These are phyloP conservation scores for Phoenix dactylifera DNA, from an alignment of 176 grass and related monocot genomes.

Conservation along the genomic window DNA sequence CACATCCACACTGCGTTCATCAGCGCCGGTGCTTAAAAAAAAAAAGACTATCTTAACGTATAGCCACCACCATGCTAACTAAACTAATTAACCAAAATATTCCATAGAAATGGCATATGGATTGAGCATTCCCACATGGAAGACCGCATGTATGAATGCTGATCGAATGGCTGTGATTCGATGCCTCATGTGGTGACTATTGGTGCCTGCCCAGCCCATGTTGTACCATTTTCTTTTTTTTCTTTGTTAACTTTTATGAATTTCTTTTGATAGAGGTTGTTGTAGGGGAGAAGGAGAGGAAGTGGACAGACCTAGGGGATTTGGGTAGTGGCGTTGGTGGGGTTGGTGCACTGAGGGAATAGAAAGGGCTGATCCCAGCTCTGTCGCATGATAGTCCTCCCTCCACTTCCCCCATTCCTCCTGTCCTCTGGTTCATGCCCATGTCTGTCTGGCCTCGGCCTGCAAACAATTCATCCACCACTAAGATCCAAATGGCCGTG, in stretches of 20 bases:
- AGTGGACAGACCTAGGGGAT: slow-evolving; percentile 26
- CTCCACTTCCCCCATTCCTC: slow-evolving; percentile 9
- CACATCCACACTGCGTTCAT: too few species aligned
- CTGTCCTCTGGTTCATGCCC: slow-evolving; percentile 16
- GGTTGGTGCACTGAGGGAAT: slow-evolving; percentile 22
- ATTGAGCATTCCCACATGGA: too few species aligned
- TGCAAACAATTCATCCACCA: slow-evolving; percentile 12
- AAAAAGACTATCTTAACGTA: too few species aligned
- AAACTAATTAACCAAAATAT: too few species aligned
- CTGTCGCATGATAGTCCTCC: slow-evolving; percentile 15
- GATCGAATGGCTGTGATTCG: too few species aligned
- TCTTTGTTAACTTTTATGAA: not conserved
- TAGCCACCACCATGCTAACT: too few species aligned
- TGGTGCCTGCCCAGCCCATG: not conserved
- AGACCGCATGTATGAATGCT: too few species aligned
- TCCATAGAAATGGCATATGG: too few species aligned
- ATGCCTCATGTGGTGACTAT: too few species aligned
- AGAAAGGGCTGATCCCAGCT: slow-evolving; percentile 20
- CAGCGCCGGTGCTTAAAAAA: too few species aligned
- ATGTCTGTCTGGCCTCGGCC: slow-evolving; percentile 21
- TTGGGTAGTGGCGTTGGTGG: slow-evolving; percentile 23
- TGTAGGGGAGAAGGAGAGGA: not conserved
- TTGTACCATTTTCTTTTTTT: not conserved
- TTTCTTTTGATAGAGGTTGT: too few species aligned
- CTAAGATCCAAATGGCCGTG: slow-evolving; percentile 4